Percentiles rank a stretch among this genome's conserved stretches.
Conservation (phyloP, 257 asterid species). For the Nicotiana tomentosiformis region DNA sequence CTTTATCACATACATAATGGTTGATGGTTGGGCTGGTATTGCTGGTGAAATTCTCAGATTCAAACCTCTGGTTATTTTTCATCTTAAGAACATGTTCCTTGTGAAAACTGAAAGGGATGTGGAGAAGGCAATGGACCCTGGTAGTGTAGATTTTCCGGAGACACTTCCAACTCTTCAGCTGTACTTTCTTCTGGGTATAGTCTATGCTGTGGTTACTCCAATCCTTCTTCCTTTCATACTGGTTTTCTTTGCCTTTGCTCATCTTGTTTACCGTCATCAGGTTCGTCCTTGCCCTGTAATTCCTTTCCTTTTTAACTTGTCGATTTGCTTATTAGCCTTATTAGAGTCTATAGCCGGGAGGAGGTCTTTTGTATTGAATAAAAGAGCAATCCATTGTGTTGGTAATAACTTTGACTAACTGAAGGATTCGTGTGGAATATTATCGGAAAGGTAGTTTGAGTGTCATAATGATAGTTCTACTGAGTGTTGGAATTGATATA, state of each 20-base stretch:
- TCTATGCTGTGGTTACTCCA: slow-evolving; percentile 87
- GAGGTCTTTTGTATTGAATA: neutral
- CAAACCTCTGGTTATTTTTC: slow-evolving; percentile 69
- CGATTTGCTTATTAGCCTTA: neutral
- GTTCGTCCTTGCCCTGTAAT: slow-evolving; percentile 25
- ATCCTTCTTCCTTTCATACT: slow-evolving; percentile 89
- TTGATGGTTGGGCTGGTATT: slow-evolving; percentile 96
- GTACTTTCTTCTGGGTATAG: slow-evolving; percentile 84
- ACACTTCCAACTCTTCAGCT: slow-evolving; percentile 82
- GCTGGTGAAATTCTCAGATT: slow-evolving; percentile 86
- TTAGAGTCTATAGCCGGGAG: neutral
- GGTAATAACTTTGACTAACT: neutral
- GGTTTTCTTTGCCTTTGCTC: slow-evolving; percentile 87
- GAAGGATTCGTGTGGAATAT: neutral
- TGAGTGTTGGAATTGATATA: neutral
- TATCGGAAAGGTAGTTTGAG: neutral
- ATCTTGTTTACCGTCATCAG: slow-evolving; percentile 95
- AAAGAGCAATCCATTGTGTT: neutral
- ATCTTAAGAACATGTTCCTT: slow-evolving; percentile 74
- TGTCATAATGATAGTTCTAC: neutral
- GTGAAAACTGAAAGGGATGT: slow-evolving; percentile 91
- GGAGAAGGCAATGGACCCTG: slow-evolving; percentile 81
- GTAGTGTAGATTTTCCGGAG: slow-evolving; percentile 73
- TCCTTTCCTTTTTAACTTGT: neutral
- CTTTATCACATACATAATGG: slow-evolving; percentile 88